Conservation (phyloP, 495 filamentous ascomycete genomes). For the Penicillium roqueforti region DNA sequence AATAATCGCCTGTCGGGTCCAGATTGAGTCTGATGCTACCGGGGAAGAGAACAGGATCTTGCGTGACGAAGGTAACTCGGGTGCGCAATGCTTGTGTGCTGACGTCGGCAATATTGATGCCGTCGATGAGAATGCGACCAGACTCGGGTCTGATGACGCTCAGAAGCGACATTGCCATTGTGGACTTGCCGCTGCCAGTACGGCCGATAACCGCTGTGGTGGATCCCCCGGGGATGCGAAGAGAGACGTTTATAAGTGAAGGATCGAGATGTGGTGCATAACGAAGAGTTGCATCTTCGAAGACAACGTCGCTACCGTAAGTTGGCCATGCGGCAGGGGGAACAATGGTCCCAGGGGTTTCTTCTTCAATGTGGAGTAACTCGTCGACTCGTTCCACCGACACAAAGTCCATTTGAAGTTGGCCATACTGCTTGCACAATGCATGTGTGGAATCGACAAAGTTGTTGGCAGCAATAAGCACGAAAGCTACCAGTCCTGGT, state of each 20-base stretch:
- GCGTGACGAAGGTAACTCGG: slow-evolving; percentile 59
- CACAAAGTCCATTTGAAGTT: slow-evolving; percentile 86
- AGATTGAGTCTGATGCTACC: slow-evolving; percentile 57
- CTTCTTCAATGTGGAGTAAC: slow-evolving; percentile 68
- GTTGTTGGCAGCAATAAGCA: slow-evolving; percentile 43
- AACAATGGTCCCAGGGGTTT: slow-evolving; percentile 57
- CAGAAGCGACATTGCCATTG: slow-evolving; percentile 59
- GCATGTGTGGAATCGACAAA: slow-evolving; percentile 64
- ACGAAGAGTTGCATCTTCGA: slow-evolving; percentile 69
- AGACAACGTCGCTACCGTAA: slow-evolving; percentile 63
- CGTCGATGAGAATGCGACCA: slow-evolving; percentile 56
- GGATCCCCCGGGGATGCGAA: slow-evolving; percentile 68
- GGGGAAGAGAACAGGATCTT: slow-evolving; percentile 61
- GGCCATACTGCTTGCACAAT: slow-evolving; percentile 71
- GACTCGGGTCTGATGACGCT: slow-evolving; percentile 50
- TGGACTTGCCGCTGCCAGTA: slow-evolving; percentile 65
- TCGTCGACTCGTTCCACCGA: slow-evolving; percentile 81
- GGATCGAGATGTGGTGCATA: slow-evolving; percentile 74
- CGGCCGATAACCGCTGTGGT: slow-evolving; percentile 63
- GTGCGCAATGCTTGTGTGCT: slow-evolving; percentile 56
- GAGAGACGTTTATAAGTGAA: slow-evolving; percentile 57
- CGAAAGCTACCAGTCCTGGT: slow-evolving; percentile 72
- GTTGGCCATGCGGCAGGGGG: slow-evolving; percentile 75
- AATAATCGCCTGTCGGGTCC: slow-evolving; percentile 45
- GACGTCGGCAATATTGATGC: slow-evolving; percentile 56